These are phyloP conservation scores for Laetiporus sulphureus DNA, from an alignment of 1,284 basidiomycete genomes.

Conservation along the genomic window DNA sequence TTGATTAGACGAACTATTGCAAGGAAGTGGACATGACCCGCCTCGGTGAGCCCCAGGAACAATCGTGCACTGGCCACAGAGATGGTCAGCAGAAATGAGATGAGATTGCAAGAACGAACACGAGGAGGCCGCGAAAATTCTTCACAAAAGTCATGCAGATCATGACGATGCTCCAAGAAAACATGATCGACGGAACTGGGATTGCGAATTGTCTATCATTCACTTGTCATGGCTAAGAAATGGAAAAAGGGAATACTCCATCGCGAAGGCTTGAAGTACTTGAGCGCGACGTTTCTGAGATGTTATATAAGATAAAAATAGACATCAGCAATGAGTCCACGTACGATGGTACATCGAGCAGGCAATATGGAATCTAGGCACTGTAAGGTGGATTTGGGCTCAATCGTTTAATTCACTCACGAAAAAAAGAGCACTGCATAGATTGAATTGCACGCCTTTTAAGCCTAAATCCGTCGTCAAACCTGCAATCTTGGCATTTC, in stretches of 20 bases:
- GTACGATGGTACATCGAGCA: slow-evolving; percentile 13
- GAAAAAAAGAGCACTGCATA: slow-evolving; percentile 12
- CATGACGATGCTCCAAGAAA: slow-evolving; percentile 11
- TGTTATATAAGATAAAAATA: not conserved
- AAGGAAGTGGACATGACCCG: not conserved
- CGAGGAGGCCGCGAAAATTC: slow-evolving; percentile 9
- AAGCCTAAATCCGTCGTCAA: slow-evolving; percentile 9
- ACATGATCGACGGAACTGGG: slow-evolving; percentile 12
- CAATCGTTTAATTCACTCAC: too few species aligned
- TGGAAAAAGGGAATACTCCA: slow-evolving; percentile 9
- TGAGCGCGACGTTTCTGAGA: slow-evolving; percentile 11
- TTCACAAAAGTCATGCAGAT: slow-evolving; percentile 13
- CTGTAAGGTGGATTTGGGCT: too few species aligned
- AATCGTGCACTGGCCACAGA: not conserved
- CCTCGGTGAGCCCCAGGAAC: slow-evolving; percentile 1
- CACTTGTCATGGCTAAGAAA: not conserved
- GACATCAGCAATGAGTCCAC: not conserved
- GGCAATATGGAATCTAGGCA: slow-evolving; percentile 11
- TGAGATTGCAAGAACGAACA: slow-evolving; percentile 1
- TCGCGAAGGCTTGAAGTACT: slow-evolving; percentile 8
- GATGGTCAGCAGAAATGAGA: not conserved
- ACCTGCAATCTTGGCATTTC: slow-evolving; percentile 16
- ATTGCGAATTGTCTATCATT: not conserved
- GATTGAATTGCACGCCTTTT: slow-evolving; percentile 14
- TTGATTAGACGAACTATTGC: not conserved